Evolutionary conservation across 495 filamentous ascomycete genomes (phyloP), one percentile per base, ranked within the genome.

Genomic region (Clavariopsis aquatica): DNA sequence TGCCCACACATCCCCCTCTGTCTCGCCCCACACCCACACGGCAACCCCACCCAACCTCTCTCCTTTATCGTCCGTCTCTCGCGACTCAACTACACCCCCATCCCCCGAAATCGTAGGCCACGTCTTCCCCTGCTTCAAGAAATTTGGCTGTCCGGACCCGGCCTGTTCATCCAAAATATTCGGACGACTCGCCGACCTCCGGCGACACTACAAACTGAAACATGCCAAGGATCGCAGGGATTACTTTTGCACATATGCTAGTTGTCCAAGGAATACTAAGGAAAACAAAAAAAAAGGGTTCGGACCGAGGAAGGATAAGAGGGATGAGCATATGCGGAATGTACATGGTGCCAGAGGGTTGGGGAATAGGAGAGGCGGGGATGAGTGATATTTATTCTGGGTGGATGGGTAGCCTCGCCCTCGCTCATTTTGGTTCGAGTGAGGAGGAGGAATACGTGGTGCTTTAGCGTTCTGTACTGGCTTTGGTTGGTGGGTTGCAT

Each of bases 251-350:
- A 24, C 19, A 4, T 10, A 24, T 6, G 3, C 23, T 4, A 47
- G 31, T n/a, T 65, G 62, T 24, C 7, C 10, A 1, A 55, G 62
- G 5, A 59, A 45, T 47, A 8, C 22, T 17, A 26, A 22, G 1
- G 49, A 49, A 7, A 47, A 51, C 19, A 20, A 20, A 10, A 26
- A 24, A 5, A 31, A 34, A n/a, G 54, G 60, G 23, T 63, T 63
- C 22, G 53, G 55, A 9, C 23, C 62, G 9, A 52, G 62, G 19
- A 65, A 59, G 24, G 62, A 65, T 45, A 65, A 65, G 22, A 41
- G 62, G n/a, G 62, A 65, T 24, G 62, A 65, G 47, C 62, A 65
- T 29, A 24, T 58, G 12, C 31, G 55, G 20, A 65, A 58, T 36
- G 47, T 58, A 12, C 62, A 65, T 49, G 45, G 58, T 2, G n/a